A percentile compares a stretch with the other conserved stretches of the same genome.
These are phyloP conservation scores for Platanthera zijinensis DNA, from an alignment of 106 monocot genomes.

Conservation along the genomic window DNA sequence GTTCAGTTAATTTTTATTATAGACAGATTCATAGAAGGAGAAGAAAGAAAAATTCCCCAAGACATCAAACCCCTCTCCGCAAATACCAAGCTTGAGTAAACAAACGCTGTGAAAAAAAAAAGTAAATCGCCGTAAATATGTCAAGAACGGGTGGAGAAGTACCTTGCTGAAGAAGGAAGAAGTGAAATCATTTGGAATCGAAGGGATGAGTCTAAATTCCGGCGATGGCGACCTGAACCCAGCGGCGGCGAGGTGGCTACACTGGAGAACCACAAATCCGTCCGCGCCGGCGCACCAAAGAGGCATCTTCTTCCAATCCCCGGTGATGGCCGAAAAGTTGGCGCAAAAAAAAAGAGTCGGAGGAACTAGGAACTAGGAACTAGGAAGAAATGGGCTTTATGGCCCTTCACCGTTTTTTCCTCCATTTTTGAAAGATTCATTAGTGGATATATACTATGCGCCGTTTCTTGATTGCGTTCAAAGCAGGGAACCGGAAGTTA, in stretches of 20 bases:
- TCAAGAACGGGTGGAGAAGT: background rate
- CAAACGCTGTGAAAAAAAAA: background rate
- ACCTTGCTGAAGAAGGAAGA: conserved; percentile 8
- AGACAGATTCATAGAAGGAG: background rate
- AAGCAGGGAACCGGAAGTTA: too few relatives aligned
- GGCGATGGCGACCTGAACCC: conserved; percentile 5
- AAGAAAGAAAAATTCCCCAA: background rate
- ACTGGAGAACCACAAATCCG: background rate
- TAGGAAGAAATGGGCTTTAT: too few relatives aligned
- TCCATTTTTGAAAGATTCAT: too few relatives aligned
- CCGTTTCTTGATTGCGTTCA: too few relatives aligned
- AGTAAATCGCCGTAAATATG: background rate
- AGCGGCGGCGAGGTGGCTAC: background rate
- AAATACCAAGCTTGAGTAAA: background rate
- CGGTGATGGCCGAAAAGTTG: too few relatives aligned
- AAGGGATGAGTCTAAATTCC: background rate
- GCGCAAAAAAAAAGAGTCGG: too few relatives aligned
- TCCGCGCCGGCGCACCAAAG: conserved; percentile 6
- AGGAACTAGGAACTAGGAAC: too few relatives aligned
- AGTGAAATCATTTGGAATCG: background rate
- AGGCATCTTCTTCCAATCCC: background rate
- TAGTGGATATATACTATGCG: too few relatives aligned
- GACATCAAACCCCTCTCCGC: background rate
- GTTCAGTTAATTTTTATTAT: too few relatives aligned
- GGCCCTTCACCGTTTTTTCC: too few relatives aligned